Base-by-base conservation (phyloP, 805 yeast genomes). In the Nakazawaea populi region DNA sequence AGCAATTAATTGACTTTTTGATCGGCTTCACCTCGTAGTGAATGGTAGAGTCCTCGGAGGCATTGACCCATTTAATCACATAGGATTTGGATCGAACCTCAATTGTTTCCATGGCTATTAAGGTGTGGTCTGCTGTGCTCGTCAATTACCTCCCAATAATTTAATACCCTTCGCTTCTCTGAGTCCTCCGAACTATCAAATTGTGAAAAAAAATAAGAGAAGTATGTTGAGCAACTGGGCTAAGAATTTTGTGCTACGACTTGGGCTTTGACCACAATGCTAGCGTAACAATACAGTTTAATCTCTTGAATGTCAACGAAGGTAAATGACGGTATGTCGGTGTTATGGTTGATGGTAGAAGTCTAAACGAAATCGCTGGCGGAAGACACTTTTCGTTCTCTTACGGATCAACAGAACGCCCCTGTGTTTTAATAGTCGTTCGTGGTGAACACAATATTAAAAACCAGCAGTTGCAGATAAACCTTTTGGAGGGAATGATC, bases 31-130 rank as follows among this genome's bases (percentile, higher is more conserved):
- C 75, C 61, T 86, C 91, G 87, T 94, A 92, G 54, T 79, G 79
- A 42, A 92, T 77, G 18, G 74, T 65, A 32, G 84, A 77, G 52
- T 82, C 77, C 39, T 80, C 85, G 0, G 87, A 85, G 6, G 87
- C 87, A 55, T 82, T 79, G 49, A 91, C 82, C 98, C 98, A 94
- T 59, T 92, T 89, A 60, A 91, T 87, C 55, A 90, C 80, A 61
- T 88, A 92, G 52, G 94, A 86, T 65, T 89, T 87, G 46, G 95
- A 83, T 59, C 91, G 96, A 28, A 94, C 82, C 67, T 92, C 97
- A 46, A 94, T 77, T 2, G 90, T 83, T 67, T 92, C 98, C 97
- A 90, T 88, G 12, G 36, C 11, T n/a, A 7, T 10, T 12, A 6
- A 12, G 11, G 7, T 12, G 14, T 30, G 11, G 7, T n/a, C 14